phyloP scores from a whole-genome alignment of 2,329 filamentous ascomycete species.

The Ophiocordyceps camponoti-saundersi region DNA sequence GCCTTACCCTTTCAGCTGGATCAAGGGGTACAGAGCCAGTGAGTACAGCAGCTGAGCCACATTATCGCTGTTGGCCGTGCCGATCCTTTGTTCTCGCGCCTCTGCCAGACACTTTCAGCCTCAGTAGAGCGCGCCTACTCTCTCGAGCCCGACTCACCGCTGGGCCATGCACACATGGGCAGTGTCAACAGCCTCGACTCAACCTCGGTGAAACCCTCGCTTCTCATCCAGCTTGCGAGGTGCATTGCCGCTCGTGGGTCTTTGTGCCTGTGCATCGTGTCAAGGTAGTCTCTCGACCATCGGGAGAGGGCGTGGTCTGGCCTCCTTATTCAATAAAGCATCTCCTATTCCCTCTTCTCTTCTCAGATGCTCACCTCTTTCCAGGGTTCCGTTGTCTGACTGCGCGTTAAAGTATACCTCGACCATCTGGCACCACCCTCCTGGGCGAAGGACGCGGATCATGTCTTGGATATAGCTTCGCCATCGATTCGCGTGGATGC shows the following conservation, averaged over 20 bases:
- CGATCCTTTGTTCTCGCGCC: constrained; percentile 33
- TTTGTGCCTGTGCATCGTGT: constrained; percentile 44
- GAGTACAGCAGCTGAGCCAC: constrained; percentile 36
- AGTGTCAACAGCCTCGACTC: constrained; percentile 48
- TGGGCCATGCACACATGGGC: constrained; percentile 54
- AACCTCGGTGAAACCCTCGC: constrained; percentile 50
- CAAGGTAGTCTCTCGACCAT: constrained; percentile 51
- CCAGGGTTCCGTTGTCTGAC: constrained; percentile 68
- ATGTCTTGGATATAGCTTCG: constrained; percentile 60
- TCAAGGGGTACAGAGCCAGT: constrained; percentile 38
- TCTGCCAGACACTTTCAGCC: constrained; percentile 17
- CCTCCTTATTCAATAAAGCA: constrained; percentile 2
- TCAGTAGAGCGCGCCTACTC: background rate
- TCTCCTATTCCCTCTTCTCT: background rate
- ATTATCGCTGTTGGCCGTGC: constrained; percentile 34
- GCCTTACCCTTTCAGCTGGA: constrained; percentile 27
- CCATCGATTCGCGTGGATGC: constrained; percentile 61
- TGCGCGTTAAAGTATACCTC: constrained; percentile 77
- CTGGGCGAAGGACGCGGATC: constrained; percentile 49
- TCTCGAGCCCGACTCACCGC: constrained; percentile 26
- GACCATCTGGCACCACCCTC: constrained; percentile 79
- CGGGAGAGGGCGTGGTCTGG: constrained; percentile 44
- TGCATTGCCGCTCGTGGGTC: constrained; percentile 47
- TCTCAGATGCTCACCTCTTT: constrained; percentile 28
- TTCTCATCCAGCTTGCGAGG: constrained; percentile 38